Conservation (phyloP, 2,329 filamentous ascomycete species). For the Monilinia vaccinii-corymbosi region DNA sequence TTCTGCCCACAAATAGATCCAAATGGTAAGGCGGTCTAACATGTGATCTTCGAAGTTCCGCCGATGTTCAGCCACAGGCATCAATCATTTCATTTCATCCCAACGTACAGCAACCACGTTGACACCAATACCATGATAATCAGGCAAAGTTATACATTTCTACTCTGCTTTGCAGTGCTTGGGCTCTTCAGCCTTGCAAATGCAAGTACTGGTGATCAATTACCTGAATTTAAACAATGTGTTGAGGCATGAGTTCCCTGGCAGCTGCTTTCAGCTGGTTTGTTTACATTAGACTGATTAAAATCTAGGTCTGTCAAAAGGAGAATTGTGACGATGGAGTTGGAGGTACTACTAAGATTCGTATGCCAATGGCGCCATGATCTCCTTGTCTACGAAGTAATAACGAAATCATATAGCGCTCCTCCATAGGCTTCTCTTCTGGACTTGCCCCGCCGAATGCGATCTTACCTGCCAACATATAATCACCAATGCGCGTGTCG, state of each 20-base stretch:
- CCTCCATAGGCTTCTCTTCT: constrained; percentile 77
- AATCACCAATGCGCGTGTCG: constrained; percentile 63
- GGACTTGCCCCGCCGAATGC: constrained; percentile 90
- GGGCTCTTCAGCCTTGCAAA: constrained; percentile 36
- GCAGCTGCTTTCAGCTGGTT: background rate
- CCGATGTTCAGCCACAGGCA: background rate
- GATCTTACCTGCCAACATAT: constrained; percentile 97
- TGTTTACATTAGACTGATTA: constrained; percentile 8
- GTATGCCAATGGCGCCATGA: constrained; percentile 16
- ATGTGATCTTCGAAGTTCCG: background rate
- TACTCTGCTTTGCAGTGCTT: constrained; percentile 14
- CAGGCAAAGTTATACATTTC: constrained; percentile 13
- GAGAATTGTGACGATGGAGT: constrained; percentile 68
- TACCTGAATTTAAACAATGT: constrained; percentile 83
- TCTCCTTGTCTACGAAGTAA: constrained; percentile 8
- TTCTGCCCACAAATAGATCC: too few relatives aligned
- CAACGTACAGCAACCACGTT: background rate
- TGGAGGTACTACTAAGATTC: constrained; percentile 35
- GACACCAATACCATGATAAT: constrained; percentile 19
- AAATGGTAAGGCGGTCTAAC: too few relatives aligned
- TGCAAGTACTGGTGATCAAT: constrained; percentile 73
- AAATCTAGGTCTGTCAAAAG: constrained; percentile 59
- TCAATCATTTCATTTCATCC: background rate
- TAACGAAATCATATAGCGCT: constrained; percentile 48
- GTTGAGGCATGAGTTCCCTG: constrained; percentile 50